phyloP scores from a whole-genome alignment of 1,284 basidiomycete genomes.

The Melampsora americana region DNA sequence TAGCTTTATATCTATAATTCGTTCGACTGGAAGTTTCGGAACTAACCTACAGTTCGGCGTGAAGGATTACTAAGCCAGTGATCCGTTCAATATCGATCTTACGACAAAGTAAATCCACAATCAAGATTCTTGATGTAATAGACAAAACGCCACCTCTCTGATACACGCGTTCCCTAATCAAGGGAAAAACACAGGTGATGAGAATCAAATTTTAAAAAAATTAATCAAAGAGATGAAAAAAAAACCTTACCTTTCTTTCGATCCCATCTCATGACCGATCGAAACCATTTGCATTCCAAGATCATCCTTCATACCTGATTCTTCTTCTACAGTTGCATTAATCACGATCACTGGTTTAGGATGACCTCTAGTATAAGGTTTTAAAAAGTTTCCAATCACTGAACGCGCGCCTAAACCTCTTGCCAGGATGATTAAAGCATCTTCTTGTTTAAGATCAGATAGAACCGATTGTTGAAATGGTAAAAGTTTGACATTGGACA shows the following conservation, averaged over 20 bases:
- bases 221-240: not conserved
- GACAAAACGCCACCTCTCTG: slow-evolving; percentile 82
- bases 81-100: slow-evolving; percentile 80
- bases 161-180: slow-evolving; percentile 72
- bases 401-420: slow-evolving; percentile 79
- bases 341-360: slow-evolving; percentile 56
- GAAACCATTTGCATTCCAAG: slow-evolving; percentile 78
- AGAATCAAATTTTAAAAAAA: too few species aligned
- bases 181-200: too few species aligned
- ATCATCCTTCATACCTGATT: slow-evolving; percentile 85
- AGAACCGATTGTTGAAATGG: slow-evolving; percentile 27
- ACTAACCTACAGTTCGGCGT: slow-evolving; percentile 74
- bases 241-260: slow-evolving; percentile 68
- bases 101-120: slow-evolving; percentile 85
- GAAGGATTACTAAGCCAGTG: slow-evolving; percentile 87
- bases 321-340: slow-evolving; percentile 81
- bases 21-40: not conserved
- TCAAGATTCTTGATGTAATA: slow-evolving; percentile 87
- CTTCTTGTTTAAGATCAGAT: slow-evolving; percentile 20
- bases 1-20: not conserved
- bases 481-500: not conserved
- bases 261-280: slow-evolving; percentile 77
- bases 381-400: slow-evolving; percentile 69
- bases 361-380: not conserved
- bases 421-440: slow-evolving; percentile 69